Evolutionary conservation across 2,329 filamentous ascomycete genomes (phyloP), one percentile per base, ranked within the genome.

Genomic region (Ascosphaera acerosa): DNA sequence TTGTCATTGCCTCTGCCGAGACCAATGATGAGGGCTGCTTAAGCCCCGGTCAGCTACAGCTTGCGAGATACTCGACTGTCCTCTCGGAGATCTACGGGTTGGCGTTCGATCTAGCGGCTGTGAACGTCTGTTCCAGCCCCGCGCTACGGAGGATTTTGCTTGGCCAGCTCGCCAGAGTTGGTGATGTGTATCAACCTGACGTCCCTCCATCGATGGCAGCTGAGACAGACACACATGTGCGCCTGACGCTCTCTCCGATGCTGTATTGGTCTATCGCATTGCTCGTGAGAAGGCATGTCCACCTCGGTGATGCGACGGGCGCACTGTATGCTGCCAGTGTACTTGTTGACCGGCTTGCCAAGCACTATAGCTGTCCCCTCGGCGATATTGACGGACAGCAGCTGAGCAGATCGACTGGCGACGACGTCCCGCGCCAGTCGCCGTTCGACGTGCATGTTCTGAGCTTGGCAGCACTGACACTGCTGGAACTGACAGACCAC

Each of bases 361-460:
- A 49, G 32, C 38, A 45, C 29, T 28, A 14, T 28, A 28, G 14
- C 16, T n/a, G 26, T 15, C 14, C 5, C 6, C 6, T 15, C 16
- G 26, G 26, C 5, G 26, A 14, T 5, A 15, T 14, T 7, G n/a
- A 28, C 7, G n/a, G 16, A 15, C 26, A 28, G 12, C 14, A 14
- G 7, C n/a, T n/a, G 7, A 7, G 14, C 41, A 45, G 7, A 5
- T 43, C 41, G 6, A 32, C 44, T 15, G 18, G 27, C 10, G 10
- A 32, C 36, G 48, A 32, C 36, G 40, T 33, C 44, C 48, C 18
- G 41, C 44, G 18, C 28, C 44, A 15, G 2, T 53, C 52, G 0
- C 53, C 52, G 2, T 52, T 55, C 31, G 52, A 55, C 32, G 36
- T 53, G 16, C 52, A 55, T 36, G 51, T 50, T 29, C 36, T 55